Base-by-base conservation (phyloP, 2,329 filamentous ascomycete genomes). In the Exophiala sp. region DNA sequence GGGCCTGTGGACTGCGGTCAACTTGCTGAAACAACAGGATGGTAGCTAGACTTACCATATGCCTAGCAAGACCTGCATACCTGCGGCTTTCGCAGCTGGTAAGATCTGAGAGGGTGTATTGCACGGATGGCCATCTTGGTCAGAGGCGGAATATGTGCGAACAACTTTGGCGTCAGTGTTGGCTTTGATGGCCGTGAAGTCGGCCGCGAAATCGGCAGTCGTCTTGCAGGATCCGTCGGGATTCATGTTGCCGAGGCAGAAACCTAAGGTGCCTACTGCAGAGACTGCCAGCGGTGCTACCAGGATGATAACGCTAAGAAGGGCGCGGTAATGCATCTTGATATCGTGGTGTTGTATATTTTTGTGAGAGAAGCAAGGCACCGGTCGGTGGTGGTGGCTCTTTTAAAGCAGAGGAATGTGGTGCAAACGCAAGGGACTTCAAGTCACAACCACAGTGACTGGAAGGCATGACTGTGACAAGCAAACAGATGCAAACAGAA, bases 1-100 rank as follows among this genome's bases (percentile, higher is more conserved):
- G 36, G 83, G 79, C 81, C 81, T 82, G 24, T 29, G 24, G 7
- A 29, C 5, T 29, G 24, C 4, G 5, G 24, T 29, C 24, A 29
- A 8, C 24, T 29, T 29, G 24, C 16, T 2, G 16, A 18, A 18
- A 18, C 16, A 18, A 18, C 16, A 18, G 11, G 3, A 8, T 8
- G 21, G 16, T 20, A 20, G 55, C 7, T 29, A 29, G 24, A 64
- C 75, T 61, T 71, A 84, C 85, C 85, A 89, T 65, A 88, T 81
- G 57, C 84, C 86, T 38, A 88, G 71, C n/a, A 88, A 74, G 58
- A 88, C 84, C 71, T 86, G 74, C 71, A 87, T 84, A 14, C 77
- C 79, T 69, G 84, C 83, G 42, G 68, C 68, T 73, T 84, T 82
- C 1, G 86, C 85, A 34, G 84, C 85, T 3, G 85, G 84, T 24